Base-by-base conservation (phyloP, 352 stramenopile genomes). In the Phytophthora tentaculata region DNA sequence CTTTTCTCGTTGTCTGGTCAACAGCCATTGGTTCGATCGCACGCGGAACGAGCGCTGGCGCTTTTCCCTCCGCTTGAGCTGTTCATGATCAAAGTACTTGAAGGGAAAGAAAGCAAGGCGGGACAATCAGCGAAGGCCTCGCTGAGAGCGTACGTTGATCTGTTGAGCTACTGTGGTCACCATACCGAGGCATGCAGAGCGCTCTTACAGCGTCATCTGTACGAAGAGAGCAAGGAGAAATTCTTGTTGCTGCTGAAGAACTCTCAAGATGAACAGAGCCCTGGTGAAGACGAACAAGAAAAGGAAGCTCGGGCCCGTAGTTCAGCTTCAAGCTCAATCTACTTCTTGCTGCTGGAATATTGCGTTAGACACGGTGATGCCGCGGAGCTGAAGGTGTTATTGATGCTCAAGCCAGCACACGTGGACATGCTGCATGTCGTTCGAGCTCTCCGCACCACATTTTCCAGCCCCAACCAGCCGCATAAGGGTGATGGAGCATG, bases 341-440 rank as follows among this genome's bases (percentile, higher is more conserved):
- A 92, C 71, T 91, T 95, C 49, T 69, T 75, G 17, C 51, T 92
- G 51, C 54, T 95, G 28, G 77, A 84, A 47, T 83, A 89, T 67
- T 95, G 86, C 43, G 75, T 93, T 4, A 63, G 67, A 7, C 61
- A 84, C 47, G 76, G 84, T 57, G 60, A 74, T 37, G 77, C 78
- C 0, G 35, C 41, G 2, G 81, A 89, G 23, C 67, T 95, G 19
- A 74, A 83, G 51, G 22, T 55, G 13, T 55, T 95, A 37, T 56
- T 95, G 1, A 61, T 64, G 61, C 64, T 77, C 13, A 91, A 91
- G 45, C 86, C 86, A 19, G 28, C 41, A 3, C 75, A 90, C 55
- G 77, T 95, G 37, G 75, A 80, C 41, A 73, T 77, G 52, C 60
- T 94, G 52, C 71, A 89, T 43, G 80, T 93, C 14, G 65, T 93